These are phyloP conservation scores for Venturia oleaginea DNA, from an alignment of 2,329 filamentous ascomycete genomes.

Conservation along the genomic window DNA sequence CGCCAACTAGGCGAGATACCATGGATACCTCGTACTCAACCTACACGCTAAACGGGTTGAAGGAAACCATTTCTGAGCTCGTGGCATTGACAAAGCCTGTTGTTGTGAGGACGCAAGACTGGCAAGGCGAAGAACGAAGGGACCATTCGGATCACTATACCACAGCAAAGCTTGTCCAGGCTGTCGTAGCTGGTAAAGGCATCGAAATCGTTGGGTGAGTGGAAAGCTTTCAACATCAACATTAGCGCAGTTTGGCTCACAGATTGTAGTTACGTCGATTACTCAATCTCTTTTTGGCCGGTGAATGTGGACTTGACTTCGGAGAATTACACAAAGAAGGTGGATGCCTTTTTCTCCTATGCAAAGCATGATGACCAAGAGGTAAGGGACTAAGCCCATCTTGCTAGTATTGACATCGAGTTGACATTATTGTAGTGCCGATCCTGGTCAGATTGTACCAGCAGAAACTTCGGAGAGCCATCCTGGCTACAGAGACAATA, in stretches of 20 bases:
- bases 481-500: conserved; percentile 8
- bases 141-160: conserved; percentile 20
- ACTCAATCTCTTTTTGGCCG: not conserved
- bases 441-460: not conserved
- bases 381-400: not conserved
- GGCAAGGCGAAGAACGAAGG: conserved; percentile 17
- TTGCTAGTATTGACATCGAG: not conserved
- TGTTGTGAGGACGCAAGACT: conserved; percentile 20
- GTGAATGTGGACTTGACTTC: not conserved
- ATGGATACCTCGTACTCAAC: conserved; percentile 10
- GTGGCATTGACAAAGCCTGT: conserved; percentile 17
- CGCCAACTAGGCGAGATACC: not conserved
- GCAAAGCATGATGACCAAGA: not conserved
- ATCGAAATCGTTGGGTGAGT: conserved; percentile 14
- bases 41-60: conserved; percentile 20
- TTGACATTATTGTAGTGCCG: not conserved
- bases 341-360: not conserved
- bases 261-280: not conserved
- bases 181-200: conserved; percentile 18
- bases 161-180: conserved; percentile 22
- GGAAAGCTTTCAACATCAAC: not conserved
- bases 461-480: conserved; percentile 1
- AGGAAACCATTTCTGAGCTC: conserved; percentile 18
- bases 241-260: not conserved
- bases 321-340: conserved; percentile 1